Evolutionary conservation across 1,139 yeast genomes (phyloP), one percentile per base, ranked within the genome.

Genomic region (Yamadazyma trypodendri): DNA sequence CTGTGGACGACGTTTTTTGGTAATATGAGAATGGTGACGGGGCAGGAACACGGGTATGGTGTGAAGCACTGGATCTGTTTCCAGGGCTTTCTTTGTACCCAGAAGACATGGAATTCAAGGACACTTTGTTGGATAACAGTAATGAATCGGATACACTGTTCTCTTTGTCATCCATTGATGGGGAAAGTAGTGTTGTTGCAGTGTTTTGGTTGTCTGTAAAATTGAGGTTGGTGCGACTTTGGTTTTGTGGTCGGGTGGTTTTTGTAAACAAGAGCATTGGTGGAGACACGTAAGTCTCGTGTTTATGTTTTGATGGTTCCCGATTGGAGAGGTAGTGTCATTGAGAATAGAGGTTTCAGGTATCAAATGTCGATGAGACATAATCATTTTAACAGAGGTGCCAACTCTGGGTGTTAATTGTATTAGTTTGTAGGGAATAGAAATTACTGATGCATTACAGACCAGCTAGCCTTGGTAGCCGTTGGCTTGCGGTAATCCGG

Each of bases 101-200:
- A 4, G 36, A 32, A 25, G 30, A 31, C 32, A 39, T 21, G 15
- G 44, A 37, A 13, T 31, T 40, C 12, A 20, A 28, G 3, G 45
- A 41, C 28, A 41, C 40, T 25, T 38, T 44, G 13, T 36, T 35
- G 24, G 44, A 35, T 35, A 42, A 37, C 10, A 38, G 28, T 27
- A 35, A 28, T 18, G 43, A 34, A 8, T 36, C 13, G 15, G 28
- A 17, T 24, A 35, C 24, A 12, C 33, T 29, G 36, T 42, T 42
- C 28, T 42, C 45, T 33, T 42, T 40, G 28, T 35, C 37, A 30
- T 40, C 35, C 35, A 32, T 32, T 20, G 27, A 32, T 12, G 3
- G 20, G 7, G 11, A 12, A 12, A 12, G 15, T 11, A 5, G n/a
- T n/a, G 28, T 12, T 11, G 15, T 11, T 12, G 14, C 13, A 32